Conservation (phyloP, 768 basidiomycete genomes). For the Chalciporus chontae region DNA sequence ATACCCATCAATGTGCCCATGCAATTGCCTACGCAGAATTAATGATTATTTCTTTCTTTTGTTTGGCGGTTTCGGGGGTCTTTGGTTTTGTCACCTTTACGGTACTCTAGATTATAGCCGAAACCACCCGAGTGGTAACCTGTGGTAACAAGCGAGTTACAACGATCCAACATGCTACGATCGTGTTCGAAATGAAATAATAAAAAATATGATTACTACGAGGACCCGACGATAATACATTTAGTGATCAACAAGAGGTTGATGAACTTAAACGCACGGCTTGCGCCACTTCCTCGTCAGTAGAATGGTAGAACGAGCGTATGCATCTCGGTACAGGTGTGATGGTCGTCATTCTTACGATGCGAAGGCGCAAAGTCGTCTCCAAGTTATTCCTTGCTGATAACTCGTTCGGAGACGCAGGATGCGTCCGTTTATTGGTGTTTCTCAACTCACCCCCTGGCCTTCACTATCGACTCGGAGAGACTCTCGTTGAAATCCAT, state of each 20-base stretch:
- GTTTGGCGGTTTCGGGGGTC: no score
- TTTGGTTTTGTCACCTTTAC: no score
- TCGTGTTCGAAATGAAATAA: conserved; percentile 1
- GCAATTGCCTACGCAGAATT: no score
- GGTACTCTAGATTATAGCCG: no score
- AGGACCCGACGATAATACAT: not conserved
- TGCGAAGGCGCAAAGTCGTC: conserved; percentile 41
- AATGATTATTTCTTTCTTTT: no score
- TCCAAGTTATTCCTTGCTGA: conserved; percentile 48
- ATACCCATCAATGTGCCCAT: no score
- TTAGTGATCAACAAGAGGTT: conserved; percentile 5
- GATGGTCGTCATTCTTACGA: conserved; percentile 40
- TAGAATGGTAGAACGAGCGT: not conserved
- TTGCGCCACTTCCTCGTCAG: conserved; percentile 1
- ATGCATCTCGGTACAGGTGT: conserved; percentile 37
- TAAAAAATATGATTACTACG: conserved; percentile 11
- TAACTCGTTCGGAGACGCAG: conserved; percentile 52
- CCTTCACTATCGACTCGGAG: conserved; percentile 33
- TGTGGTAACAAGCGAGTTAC: no score
- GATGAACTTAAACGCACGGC: conserved; percentile 8
- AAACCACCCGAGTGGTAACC: no score
- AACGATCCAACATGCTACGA: conserved; percentile 3
- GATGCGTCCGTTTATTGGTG: conserved; percentile 46
- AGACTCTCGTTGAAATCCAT: conserved; percentile 43
- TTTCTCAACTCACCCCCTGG: conserved; percentile 49